These are phyloP conservation scores for Prototheca stagnorum DNA, from an alignment of 163 green algal genomes.

Conservation along the genomic window DNA sequence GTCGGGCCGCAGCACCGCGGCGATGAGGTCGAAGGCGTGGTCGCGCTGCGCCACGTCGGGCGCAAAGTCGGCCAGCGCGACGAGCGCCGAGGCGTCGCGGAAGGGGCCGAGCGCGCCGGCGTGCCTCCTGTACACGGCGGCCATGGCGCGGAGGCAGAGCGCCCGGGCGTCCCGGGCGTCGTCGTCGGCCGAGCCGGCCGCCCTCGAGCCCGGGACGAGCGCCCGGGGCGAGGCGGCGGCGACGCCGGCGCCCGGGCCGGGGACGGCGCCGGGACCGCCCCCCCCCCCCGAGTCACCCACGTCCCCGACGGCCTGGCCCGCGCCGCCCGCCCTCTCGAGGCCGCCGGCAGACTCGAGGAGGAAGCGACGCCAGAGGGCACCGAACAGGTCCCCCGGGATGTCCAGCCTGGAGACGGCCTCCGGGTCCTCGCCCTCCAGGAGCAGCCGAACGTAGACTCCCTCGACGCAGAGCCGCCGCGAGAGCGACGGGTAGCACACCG, in stretches of 20 bases:
- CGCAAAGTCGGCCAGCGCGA: slow-evolving; percentile 49
- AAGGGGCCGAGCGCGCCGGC: slow-evolving; percentile 50
- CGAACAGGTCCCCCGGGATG: slow-evolving; percentile 52
- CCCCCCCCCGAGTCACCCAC: background rate
- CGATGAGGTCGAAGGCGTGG: slow-evolving; percentile 52
- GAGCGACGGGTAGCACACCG: slow-evolving; percentile 57
- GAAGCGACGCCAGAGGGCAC: slow-evolving; percentile 44
- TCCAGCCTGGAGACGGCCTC: slow-evolving; percentile 50
- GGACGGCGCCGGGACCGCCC: background rate
- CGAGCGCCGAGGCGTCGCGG: slow-evolving; percentile 50
- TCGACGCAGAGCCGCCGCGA: slow-evolving; percentile 57
- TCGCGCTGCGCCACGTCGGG: slow-evolving; percentile 35
- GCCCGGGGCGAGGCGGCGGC: background rate
- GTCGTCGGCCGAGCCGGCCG: too few relatives aligned
- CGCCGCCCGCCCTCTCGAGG: too few relatives aligned
- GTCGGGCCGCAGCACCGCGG: slow-evolving; percentile 34
- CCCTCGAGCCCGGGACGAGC: slow-evolving; percentile 1
- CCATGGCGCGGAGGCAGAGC: slow-evolving; percentile 69
- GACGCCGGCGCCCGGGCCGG: background rate
- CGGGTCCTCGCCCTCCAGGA: slow-evolving; percentile 52
- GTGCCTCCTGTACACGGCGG: slow-evolving; percentile 54
- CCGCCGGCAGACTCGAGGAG: too few relatives aligned
- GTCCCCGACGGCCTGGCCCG: slow-evolving; percentile 30
- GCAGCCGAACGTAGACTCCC: slow-evolving; percentile 55
- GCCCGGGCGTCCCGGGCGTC: slow-evolving; percentile 27